These are phyloP conservation scores for Daldinia sp. DNA, from an alignment of 2,329 filamentous ascomycete species.

Conservation along the genomic window DNA sequence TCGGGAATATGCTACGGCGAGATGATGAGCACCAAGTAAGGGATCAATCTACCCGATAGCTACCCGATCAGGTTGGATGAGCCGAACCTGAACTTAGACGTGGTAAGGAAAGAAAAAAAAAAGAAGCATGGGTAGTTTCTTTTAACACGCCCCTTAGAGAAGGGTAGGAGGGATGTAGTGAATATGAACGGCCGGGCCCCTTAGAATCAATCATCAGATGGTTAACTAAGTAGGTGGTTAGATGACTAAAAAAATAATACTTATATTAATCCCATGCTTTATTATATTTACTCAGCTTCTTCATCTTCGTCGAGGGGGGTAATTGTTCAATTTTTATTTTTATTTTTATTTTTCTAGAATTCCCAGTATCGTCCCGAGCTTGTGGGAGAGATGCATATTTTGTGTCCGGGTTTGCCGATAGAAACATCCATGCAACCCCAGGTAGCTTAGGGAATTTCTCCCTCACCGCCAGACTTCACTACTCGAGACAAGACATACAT, in stretches of 20 bases:
- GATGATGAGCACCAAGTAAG: conserved; percentile 1
- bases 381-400: neutral
- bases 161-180: neutral
- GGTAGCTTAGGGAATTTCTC: neutral
- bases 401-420: conserved; percentile 8
- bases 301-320: neutral
- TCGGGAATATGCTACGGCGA: conserved; percentile 1
- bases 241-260: no score
- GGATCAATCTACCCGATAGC: conserved; percentile 1
- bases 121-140: no score
- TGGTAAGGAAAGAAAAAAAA: neutral
- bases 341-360: neutral
- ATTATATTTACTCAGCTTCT: neutral
- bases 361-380: neutral
- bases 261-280: neutral
- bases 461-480: conserved; percentile 4
- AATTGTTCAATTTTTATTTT: neutral
- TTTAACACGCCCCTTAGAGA: neutral
- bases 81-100: neutral
- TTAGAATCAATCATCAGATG: no score
- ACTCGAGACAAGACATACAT: neutral
- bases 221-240: no score
- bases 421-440: neutral
- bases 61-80: conserved; percentile 4
- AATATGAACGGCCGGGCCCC: no score